These are phyloP conservation scores for Ramaria sp. DNA, from an alignment of 768 basidiomycete species.

Conservation along the genomic window DNA sequence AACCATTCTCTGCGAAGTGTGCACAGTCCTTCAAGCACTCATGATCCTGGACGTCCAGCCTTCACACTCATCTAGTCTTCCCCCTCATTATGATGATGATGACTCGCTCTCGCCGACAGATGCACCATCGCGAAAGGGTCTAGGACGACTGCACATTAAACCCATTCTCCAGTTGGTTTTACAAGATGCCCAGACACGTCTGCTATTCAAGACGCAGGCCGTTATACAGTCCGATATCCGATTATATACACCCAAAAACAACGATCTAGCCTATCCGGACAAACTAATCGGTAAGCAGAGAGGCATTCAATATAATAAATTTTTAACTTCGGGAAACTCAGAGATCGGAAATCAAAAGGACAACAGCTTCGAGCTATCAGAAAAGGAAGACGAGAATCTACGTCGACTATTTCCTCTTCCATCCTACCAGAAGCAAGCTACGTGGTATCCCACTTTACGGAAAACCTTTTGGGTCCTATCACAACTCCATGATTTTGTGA, in stretches of 20 bases:
- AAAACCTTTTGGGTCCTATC: slow-evolving; percentile 88
- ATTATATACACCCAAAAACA: slow-evolving; percentile 65
- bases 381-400: slow-evolving; percentile 53
- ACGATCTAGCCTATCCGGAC: slow-evolving; percentile 81
- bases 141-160: slow-evolving; percentile 64
- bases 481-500: slow-evolving; percentile 84
- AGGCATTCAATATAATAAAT: neutral
- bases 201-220: slow-evolving; percentile 94
- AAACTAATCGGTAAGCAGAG: slow-evolving; percentile 54
- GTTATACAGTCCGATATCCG: slow-evolving; percentile 83
- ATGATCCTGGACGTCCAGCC: slow-evolving; percentile 80
- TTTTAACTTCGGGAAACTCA: neutral
- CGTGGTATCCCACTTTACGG: slow-evolving; percentile 86
- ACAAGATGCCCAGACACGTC: slow-evolving; percentile 90
- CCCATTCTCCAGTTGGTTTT: slow-evolving; percentile 80
- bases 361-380: neutral
- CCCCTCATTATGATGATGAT: slow-evolving; percentile 21
- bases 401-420: slow-evolving; percentile 63
- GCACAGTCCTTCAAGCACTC: slow-evolving; percentile 89
- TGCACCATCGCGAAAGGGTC: slow-evolving; percentile 25
- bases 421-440: slow-evolving; percentile 62
- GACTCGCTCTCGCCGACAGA: slow-evolving; percentile 20
- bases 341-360: neutral
- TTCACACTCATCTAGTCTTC: slow-evolving; percentile 6
- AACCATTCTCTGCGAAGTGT: slow-evolving; percentile 84